These are phyloP conservation scores for Penicillium daleae DNA, from an alignment of 495 filamentous ascomycete genomes.

Conservation along the genomic window DNA sequence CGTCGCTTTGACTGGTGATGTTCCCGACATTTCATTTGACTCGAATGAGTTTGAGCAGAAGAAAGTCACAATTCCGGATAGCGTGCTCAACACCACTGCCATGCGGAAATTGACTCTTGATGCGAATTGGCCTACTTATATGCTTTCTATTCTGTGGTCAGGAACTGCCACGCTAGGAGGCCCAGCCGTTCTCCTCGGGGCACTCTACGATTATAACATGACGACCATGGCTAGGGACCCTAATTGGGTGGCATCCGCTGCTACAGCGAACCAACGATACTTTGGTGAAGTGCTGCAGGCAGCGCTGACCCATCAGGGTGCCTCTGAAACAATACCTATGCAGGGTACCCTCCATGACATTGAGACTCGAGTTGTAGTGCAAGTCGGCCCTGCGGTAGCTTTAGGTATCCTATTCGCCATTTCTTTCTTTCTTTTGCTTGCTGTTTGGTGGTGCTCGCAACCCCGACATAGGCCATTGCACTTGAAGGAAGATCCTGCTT, in stretches of 20 bases:
- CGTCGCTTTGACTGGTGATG: slow-evolving; percentile 15
- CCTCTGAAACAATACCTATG: slow-evolving; percentile 2
- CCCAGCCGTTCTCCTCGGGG: slow-evolving; percentile 21
- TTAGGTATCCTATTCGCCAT: slow-evolving; percentile 23
- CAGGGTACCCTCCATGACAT: slow-evolving; percentile 13
- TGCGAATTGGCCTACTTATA: slow-evolving; percentile 29
- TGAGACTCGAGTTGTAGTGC: slow-evolving; percentile 22
- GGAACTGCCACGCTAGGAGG: slow-evolving; percentile 20
- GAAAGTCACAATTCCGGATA: slow-evolving; percentile 21
- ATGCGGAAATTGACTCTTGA: slow-evolving; percentile 18
- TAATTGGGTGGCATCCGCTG: slow-evolving; percentile 19
- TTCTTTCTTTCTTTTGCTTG: slow-evolving; percentile 24
- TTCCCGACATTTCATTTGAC: slow-evolving; percentile 34
- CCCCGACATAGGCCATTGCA: slow-evolving; percentile 21
- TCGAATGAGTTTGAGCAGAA: slow-evolving; percentile 20
- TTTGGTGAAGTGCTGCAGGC: slow-evolving; percentile 40
- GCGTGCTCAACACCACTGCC: slow-evolving; percentile 24
- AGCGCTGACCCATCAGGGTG: slow-evolving; percentile 19
- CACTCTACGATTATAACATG: slow-evolving; percentile 30
- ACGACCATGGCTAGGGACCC: slow-evolving; percentile 22
- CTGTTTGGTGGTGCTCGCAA: slow-evolving; percentile 20
- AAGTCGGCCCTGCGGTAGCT: slow-evolving; percentile 23
- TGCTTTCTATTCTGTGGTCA: slow-evolving; percentile 29
- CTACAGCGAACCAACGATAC: slow-evolving; percentile 38
- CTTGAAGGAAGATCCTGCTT: slow-evolving; percentile 24